Percentiles rank a stretch among this genome's conserved stretches.
Conservation (phyloP, 2,329 filamentous ascomycete species). For the Colletotrichum orchidophilum region DNA sequence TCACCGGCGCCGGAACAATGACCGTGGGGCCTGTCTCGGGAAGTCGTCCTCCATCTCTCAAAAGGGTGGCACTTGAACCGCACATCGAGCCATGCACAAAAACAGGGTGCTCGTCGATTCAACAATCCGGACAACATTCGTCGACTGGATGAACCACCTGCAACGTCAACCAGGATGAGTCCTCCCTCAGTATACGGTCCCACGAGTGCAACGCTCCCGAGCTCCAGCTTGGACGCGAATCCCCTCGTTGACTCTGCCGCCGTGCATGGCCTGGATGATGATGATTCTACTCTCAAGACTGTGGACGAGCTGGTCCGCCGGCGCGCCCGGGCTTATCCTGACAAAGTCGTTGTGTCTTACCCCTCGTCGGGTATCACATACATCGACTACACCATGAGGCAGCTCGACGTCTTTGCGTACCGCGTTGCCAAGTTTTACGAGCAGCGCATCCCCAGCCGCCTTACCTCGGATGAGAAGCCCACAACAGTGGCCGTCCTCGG, state of each 20-base stretch:
- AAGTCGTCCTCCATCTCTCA: conserved; percentile 1
- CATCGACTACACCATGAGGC: conserved; percentile 55
- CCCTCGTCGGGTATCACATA: conserved; percentile 53
- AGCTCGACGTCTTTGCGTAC: conserved; percentile 52
- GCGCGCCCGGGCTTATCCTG: conserved; percentile 40
- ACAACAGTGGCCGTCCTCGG: conserved; percentile 60
- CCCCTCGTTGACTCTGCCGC: neutral
- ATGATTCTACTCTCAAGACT: conserved; percentile 37
- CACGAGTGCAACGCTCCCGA: conserved; percentile 22
- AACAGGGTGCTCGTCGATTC: conserved; percentile 5
- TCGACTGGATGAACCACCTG: conserved; percentile 14
- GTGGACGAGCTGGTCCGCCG: conserved; percentile 40
- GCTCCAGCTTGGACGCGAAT: conserved; percentile 15
- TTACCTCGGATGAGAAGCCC: conserved; percentile 38
- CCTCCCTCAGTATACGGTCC: conserved; percentile 33
- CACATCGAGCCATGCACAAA: neutral
- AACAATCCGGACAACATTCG: neutral
- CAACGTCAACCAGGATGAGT: conserved; percentile 20
- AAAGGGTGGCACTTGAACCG: conserved; percentile 4
- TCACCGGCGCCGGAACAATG: conserved; percentile 21
- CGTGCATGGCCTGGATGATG: conserved; percentile 10
- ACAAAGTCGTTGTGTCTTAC: conserved; percentile 51
- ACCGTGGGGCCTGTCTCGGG: neutral
- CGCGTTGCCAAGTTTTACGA: conserved; percentile 40
- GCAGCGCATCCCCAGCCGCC: conserved; percentile 35